phyloP scores from a whole-genome alignment of 1,284 basidiomycete species.

The Fomitopsis pinicola region DNA sequence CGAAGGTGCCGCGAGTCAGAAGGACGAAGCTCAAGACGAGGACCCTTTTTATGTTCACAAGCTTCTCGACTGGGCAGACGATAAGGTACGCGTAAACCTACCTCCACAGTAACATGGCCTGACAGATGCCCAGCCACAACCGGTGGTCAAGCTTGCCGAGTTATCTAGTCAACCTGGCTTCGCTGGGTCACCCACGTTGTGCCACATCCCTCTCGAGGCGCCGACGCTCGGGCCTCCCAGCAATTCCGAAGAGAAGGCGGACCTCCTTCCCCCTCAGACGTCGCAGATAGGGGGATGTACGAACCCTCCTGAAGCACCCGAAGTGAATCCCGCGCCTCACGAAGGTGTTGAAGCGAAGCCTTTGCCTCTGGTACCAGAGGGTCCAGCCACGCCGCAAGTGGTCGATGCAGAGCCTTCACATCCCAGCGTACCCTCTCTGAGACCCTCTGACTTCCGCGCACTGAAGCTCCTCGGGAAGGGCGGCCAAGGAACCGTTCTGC shows the following conservation, averaged over 20 bases:
- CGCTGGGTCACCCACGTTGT: neutral
- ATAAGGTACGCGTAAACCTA: neutral
- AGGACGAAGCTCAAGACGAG: neutral
- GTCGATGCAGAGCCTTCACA: neutral
- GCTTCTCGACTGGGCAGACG: neutral
- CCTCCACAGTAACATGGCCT: neutral
- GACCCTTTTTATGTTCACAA: neutral
- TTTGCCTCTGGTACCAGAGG: neutral
- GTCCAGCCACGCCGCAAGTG: neutral
- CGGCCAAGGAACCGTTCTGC: conserved; percentile 24
- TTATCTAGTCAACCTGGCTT: neutral
- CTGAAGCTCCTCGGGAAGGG: conserved; percentile 23
- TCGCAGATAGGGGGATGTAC: neutral
- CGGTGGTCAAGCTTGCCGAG: neutral
- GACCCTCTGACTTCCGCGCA: conserved; percentile 16
- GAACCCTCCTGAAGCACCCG: neutral
- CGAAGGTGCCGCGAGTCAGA: neutral
- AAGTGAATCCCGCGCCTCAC: neutral
- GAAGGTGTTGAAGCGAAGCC: too few relatives aligned
- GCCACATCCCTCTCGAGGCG: neutral
- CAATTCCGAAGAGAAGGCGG: neutral
- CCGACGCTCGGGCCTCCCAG: neutral
- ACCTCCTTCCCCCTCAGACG: neutral
- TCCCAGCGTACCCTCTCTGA: neutral
- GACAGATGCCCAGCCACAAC: neutral